Conservation (phyloP, 1,284 basidiomycete genomes). For the Sutorius eximius region DNA sequence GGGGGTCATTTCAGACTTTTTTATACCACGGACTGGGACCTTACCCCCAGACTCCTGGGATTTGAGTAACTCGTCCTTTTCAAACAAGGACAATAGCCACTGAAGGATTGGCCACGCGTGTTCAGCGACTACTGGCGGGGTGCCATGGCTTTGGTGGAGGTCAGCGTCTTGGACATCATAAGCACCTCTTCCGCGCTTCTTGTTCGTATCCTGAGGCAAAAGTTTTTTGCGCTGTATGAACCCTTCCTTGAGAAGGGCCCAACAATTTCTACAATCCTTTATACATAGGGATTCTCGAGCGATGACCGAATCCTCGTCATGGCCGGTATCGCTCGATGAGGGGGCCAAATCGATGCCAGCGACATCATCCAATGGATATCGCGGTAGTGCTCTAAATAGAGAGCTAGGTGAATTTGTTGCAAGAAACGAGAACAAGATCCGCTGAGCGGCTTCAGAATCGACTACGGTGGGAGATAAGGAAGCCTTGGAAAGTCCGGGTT, state of each 20-base stretch:
- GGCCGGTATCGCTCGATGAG: constrained; percentile 25
- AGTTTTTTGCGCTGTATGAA: constrained; percentile 45
- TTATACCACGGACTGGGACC: background rate
- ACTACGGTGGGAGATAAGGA: constrained; percentile 44
- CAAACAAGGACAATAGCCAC: constrained; percentile 64
- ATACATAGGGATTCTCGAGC: constrained; percentile 54
- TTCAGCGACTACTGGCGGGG: constrained; percentile 47
- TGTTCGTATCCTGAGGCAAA: constrained; percentile 34
- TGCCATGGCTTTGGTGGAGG: constrained; percentile 28
- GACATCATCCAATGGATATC: constrained; percentile 35
- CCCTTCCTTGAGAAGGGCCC: constrained; percentile 57
- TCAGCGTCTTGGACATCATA: constrained; percentile 24
- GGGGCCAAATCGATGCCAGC: constrained; percentile 11
- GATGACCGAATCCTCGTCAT: constrained; percentile 56
- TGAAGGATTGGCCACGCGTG: constrained; percentile 65
- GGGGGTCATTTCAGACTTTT: constrained; percentile 11
- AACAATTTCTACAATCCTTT: constrained; percentile 53
- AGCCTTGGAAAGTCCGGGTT: constrained; percentile 29
- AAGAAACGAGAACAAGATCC: constrained; percentile 56
- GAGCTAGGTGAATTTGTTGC: constrained; percentile 55
- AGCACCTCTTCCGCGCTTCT: constrained; percentile 29
- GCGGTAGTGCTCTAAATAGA: constrained; percentile 56
- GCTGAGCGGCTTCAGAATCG: constrained; percentile 51
- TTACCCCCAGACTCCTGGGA: constrained; percentile 31
- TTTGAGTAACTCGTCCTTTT: constrained; percentile 54